These are phyloP conservation scores for Panicum hallii DNA, from an alignment of 202 grass and related monocot genomes.

Conservation along the genomic window DNA sequence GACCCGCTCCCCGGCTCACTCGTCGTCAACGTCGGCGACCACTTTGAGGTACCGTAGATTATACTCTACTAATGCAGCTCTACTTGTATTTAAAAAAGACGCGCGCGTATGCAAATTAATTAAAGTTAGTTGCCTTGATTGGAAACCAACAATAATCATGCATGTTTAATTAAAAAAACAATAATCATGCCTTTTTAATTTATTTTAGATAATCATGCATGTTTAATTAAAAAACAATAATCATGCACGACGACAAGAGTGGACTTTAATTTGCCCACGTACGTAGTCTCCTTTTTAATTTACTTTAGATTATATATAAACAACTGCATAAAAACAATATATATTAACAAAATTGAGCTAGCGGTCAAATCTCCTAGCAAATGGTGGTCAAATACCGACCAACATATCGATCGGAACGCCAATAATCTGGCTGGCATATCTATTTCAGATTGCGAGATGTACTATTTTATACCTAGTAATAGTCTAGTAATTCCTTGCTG, in stretches of 20 bases:
- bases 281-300: not conserved
- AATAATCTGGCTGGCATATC: not conserved
- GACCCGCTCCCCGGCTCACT: slow-evolving; percentile 49
- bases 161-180: not conserved
- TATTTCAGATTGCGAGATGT: not conserved
- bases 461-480: too few species aligned
- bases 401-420: not conserved
- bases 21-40: slow-evolving; percentile 75
- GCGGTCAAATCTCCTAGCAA: not conserved
- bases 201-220: too few species aligned
- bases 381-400: not conserved
- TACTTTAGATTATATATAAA: not conserved
- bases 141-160: not conserved
- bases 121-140: not conserved
- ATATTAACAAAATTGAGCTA: not conserved
- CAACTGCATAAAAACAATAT: not conserved
- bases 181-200: not conserved
- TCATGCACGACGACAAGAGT: not conserved
- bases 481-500: too few species aligned
- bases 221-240: not conserved
- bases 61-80: not conserved
- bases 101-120: not conserved
- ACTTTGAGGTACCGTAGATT: slow-evolving; percentile 55
- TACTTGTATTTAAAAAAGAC: not conserved
- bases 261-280: not conserved